A percentile compares a stretch with the other conserved stretches of the same genome.
Evolutionary conservation across 768 basidiomycete genomes (phyloP).

Genomic region (Auricularia auricula-judae): DNA sequence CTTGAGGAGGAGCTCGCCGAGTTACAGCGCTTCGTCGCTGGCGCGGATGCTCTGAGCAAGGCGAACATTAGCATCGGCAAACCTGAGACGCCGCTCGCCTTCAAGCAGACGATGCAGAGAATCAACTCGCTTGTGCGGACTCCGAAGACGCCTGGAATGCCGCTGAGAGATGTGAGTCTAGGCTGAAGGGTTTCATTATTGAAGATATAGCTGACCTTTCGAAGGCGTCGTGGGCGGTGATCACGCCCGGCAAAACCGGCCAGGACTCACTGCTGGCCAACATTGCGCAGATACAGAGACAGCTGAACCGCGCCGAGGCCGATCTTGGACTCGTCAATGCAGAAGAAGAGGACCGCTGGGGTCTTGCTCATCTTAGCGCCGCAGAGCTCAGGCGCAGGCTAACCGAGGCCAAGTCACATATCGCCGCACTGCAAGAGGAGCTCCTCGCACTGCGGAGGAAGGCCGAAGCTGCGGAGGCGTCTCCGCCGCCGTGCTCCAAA

Average conservation of each 20-base stretch:
- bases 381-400: conserved; percentile 39
- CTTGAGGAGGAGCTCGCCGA: conserved; percentile 53
- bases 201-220: conserved; percentile 8
- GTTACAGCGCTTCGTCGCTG: neutral
- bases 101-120: conserved; percentile 10
- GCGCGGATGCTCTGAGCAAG: neutral
- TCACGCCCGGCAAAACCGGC: conserved; percentile 42
- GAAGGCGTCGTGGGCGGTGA: conserved; percentile 67
- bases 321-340: conserved; percentile 80
- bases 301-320: conserved; percentile 71
- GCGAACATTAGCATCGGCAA: conserved; percentile 2
- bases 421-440: conserved; percentile 53
- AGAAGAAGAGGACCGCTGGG: conserved; percentile 60
- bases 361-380: conserved; percentile 46
- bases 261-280: conserved; percentile 45
- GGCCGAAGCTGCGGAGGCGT: conserved; percentile 27
- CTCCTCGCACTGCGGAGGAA: conserved; percentile 56
- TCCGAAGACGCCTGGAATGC: conserved; percentile 71
- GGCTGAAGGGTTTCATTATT: neutral
- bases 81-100: neutral
- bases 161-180: conserved; percentile 58
- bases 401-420: conserved; percentile 54
- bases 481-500: neutral
- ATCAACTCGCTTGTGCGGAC: conserved; percentile 28
- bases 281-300: conserved; percentile 59